These are phyloP conservation scores for Backusella morwellensis DNA, from an alignment of 192 early-diverging fungal species.

Conservation along the genomic window DNA sequence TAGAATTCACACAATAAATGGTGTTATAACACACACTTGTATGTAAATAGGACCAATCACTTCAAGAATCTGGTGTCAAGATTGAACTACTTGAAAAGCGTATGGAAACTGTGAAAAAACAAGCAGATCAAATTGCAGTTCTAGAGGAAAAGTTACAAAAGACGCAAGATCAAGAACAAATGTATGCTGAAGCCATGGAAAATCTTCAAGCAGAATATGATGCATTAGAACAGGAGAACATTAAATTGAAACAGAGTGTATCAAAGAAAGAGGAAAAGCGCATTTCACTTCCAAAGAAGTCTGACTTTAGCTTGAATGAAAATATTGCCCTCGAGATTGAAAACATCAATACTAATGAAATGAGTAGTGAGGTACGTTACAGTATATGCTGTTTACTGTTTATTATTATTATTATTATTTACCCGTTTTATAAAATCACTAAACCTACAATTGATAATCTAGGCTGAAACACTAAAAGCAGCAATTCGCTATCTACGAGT, in stretches of 20 bases:
- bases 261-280: slow-evolving; percentile 25
- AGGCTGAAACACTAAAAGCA: slow-evolving; percentile 71
- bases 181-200: slow-evolving; percentile 72
- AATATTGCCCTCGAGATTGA: not conserved
- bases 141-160: slow-evolving; percentile 61
- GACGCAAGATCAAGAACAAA: slow-evolving; percentile 56
- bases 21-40: not conserved
- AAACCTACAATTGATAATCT: slow-evolving; percentile 12
- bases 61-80: slow-evolving; percentile 73
- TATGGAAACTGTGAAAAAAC: slow-evolving; percentile 62
- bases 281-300: slow-evolving; percentile 18
- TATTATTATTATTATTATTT: not conserved
- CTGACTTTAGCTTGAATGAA: slow-evolving; percentile 9
- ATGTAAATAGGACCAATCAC: slow-evolving; percentile 56
- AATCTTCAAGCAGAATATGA: slow-evolving; percentile 69
- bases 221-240: slow-evolving; percentile 64
- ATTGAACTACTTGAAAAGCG: slow-evolving; percentile 82
- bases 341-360: not conserved
- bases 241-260: slow-evolving; percentile 40
- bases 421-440: not conserved
- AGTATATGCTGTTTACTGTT: not conserved
- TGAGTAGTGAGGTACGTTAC: not conserved
- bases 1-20: not conserved
- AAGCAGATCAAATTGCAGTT: slow-evolving; percentile 56
- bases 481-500: slow-evolving; percentile 73